Evolutionary conservation across 2,329 filamentous ascomycete genomes (phyloP).

Genomic region (Alternaria burnsii): DNA sequence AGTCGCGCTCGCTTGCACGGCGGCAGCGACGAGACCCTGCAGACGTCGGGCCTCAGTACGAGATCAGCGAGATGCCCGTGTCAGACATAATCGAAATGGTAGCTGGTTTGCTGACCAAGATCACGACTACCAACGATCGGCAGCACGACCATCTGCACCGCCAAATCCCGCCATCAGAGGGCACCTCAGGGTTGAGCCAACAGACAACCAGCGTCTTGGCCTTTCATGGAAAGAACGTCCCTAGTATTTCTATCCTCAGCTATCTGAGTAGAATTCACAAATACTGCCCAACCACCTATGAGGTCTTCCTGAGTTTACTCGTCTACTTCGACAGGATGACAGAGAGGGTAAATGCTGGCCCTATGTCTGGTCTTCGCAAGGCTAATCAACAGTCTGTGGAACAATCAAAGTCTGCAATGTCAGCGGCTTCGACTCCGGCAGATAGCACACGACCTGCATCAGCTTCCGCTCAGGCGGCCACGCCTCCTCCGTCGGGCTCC

Average conservation of each 20-base stretch:
- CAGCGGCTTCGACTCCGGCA: constrained; percentile 41
- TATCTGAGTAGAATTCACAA: constrained; percentile 97
- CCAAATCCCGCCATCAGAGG: constrained; percentile 69
- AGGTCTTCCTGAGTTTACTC: constrained; percentile 92
- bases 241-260: constrained; percentile 94
- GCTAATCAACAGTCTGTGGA: constrained; percentile 60
- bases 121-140: constrained; percentile 93
- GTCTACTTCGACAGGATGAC: constrained; percentile 99
- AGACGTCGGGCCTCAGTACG: constrained; percentile 72
- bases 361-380: constrained; percentile 69
- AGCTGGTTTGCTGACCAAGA: constrained; percentile 92
- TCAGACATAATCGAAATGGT: constrained; percentile 99
- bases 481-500: constrained; percentile 60
- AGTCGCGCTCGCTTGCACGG: constrained; percentile 53
- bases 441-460: constrained; percentile 32
- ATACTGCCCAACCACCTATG: constrained; percentile 98
- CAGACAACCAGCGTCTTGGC: constrained; percentile 82
- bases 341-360: constrained; percentile 86
- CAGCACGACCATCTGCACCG: constrained; percentile 92
- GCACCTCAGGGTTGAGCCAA: constrained; percentile 65
- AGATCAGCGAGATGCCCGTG: constrained; percentile 97
- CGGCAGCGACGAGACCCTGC: constrained; percentile 57
- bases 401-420: constrained; percentile 40
- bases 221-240: constrained; percentile 98
- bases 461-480: constrained; percentile 54